phyloP scores from a whole-genome alignment of 176 grass and related monocot genomes.

The Oryza meridionalis region DNA sequence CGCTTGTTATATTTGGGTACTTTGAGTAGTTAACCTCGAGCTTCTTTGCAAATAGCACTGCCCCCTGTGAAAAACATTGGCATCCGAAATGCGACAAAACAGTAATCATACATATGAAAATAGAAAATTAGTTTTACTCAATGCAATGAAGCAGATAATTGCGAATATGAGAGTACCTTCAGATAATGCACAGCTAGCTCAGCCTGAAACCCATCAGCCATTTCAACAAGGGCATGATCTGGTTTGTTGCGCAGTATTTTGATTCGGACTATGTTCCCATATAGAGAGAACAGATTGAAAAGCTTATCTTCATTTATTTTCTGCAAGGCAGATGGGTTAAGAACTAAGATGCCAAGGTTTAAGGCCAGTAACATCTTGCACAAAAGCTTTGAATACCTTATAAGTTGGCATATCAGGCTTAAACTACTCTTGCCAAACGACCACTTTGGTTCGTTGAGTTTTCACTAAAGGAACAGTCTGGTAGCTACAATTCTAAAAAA shows the following conservation, averaged over 20 bases:
- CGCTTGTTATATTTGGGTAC: conserved; percentile 70
- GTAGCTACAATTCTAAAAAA: background rate
- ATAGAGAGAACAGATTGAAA: conserved; percentile 95
- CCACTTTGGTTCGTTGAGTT: background rate
- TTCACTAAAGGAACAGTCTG: background rate
- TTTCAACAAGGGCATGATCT: conserved; percentile 94
- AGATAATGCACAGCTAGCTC: conserved; percentile 93
- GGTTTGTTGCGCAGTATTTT: conserved; percentile 90
- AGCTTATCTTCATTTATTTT: conserved; percentile 93
- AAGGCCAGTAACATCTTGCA: background rate
- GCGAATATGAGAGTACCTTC: conserved; percentile 46
- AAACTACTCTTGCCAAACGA: conserved; percentile 6
- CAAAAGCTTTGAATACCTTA: too few species aligned
- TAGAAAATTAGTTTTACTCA: background rate
- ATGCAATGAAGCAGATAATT: conserved; percentile 24
- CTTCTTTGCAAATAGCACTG: conserved; percentile 76
- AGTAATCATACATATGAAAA: conserved; percentile 5
- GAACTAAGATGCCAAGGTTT: conserved; percentile 5
- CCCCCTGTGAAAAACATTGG: conserved; percentile 48
- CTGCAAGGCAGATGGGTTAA: conserved; percentile 50
- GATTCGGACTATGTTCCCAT: conserved; percentile 95
- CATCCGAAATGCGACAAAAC: background rate
- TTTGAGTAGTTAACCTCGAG: conserved; percentile 92
- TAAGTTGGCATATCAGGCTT: background rate
- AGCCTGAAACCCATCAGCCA: conserved; percentile 95